phyloP scores from a whole-genome alignment of 169 alveolate species.

The Plasmodium relictum region DNA sequence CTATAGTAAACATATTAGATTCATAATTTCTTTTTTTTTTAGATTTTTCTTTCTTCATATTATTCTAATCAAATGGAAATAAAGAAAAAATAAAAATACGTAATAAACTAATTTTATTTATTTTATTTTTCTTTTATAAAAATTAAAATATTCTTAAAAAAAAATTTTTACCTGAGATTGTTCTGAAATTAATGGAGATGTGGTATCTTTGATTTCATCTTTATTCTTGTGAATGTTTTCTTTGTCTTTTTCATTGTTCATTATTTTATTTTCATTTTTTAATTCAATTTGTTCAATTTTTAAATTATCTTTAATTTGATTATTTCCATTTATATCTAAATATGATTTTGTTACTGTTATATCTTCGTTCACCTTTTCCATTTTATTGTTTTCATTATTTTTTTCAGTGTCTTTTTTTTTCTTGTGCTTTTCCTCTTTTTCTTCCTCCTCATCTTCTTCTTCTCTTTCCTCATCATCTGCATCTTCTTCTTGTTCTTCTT shows the following conservation, averaged over 20 bases:
- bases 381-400: neutral
- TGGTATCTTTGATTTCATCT: neutral
- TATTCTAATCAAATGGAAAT: neutral
- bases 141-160: no score
- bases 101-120: neutral
- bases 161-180: neutral
- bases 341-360: slow-evolving; percentile 5
- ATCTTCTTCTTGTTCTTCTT: slow-evolving; percentile 1
- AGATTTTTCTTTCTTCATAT: neutral
- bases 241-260: neutral
- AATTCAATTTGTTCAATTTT: neutral
- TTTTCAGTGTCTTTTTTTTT: neutral
- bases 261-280: neutral
- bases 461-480: slow-evolving; percentile 17
- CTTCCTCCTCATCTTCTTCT: neutral
- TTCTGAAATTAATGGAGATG: neutral
- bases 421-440: neutral
- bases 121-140: neutral
- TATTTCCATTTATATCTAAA: neutral
- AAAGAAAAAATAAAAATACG: neutral
- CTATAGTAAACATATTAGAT: slow-evolving; percentile 50
- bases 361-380: neutral
- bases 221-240: neutral
- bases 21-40: slow-evolving; percentile 3
- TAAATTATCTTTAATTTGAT: neutral